Conservation (phyloP, 208 protist genomes). For the Sergeia podlipaevii region DNA sequence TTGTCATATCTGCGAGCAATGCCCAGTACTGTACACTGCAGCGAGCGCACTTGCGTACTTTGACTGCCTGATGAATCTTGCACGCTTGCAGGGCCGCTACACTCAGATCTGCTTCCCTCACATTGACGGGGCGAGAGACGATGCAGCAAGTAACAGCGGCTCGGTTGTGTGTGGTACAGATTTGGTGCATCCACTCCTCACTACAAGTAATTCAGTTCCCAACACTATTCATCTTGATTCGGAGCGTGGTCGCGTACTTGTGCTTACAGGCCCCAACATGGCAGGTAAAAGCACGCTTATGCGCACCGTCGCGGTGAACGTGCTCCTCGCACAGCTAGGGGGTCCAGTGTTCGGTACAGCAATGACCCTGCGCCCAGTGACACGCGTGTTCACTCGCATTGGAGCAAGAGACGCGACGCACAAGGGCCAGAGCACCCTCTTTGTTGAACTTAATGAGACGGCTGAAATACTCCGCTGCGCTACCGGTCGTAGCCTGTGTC, state of each 20-base stretch:
- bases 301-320: slow-evolving; percentile 91
- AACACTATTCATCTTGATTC: slow-evolving; percentile 48
- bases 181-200: slow-evolving; percentile 37
- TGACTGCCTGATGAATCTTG: slow-evolving; percentile 76
- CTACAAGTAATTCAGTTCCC: slow-evolving; percentile 25
- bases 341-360: slow-evolving; percentile 87
- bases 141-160: background rate
- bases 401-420: slow-evolving; percentile 96
- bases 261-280: slow-evolving; percentile 99
- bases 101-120: slow-evolving; percentile 12
- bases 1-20: slow-evolving; percentile 62
- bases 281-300: slow-evolving; percentile 98
- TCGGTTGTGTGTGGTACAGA: slow-evolving; percentile 17
- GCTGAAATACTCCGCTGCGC: slow-evolving; percentile 88
- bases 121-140: background rate
- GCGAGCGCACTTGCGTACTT: slow-evolving; percentile 64
- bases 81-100: slow-evolving; percentile 24
- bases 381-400: slow-evolving; percentile 98
- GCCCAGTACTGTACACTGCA: slow-evolving; percentile 51
- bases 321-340: slow-evolving; percentile 97
- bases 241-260: slow-evolving; percentile 52
- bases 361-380: slow-evolving; percentile 76
- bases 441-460: slow-evolving; percentile 96
- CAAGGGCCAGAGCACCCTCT: slow-evolving; percentile 97
- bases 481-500: slow-evolving; percentile 92